Percentiles rank a stretch among this genome's conserved stretches.
Evolutionary conservation across 371 early-diverging fungal species (phyloP).

Genomic region (Saksenaea vasiformis): DNA sequence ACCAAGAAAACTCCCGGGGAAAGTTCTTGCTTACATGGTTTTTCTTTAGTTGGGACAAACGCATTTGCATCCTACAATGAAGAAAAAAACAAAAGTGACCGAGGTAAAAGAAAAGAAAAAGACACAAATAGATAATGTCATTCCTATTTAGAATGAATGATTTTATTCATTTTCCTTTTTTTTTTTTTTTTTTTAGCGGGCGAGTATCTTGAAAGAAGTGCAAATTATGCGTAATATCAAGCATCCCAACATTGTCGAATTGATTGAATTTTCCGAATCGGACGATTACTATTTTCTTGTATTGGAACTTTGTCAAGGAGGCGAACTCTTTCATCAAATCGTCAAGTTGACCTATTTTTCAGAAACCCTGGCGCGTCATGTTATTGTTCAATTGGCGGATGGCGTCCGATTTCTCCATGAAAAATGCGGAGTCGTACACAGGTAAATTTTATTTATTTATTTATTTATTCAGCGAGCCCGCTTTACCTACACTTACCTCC

Average conservation of each 20-base stretch:
- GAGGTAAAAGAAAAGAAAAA: conserved; percentile 11
- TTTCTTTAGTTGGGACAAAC: conserved; percentile 8
- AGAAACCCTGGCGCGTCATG: conserved; percentile 76
- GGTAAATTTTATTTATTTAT: too few relatives aligned
- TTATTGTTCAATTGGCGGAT: conserved; percentile 87
- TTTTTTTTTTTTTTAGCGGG: conserved; percentile 59
- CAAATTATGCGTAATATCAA: conserved; percentile 82
- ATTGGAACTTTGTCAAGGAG: conserved; percentile 83
- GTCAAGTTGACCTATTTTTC: conserved; percentile 80
- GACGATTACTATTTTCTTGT: conserved; percentile 75
- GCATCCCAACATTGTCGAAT: conserved; percentile 11
- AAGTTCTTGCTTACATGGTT: too few relatives aligned
- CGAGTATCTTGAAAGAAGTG: conserved; percentile 83
- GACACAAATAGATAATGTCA: not conserved
- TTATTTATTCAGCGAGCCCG: too few relatives aligned
- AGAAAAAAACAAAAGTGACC: conserved; percentile 14
- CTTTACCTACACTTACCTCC: too few relatives aligned
- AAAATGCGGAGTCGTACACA: conserved; percentile 86
- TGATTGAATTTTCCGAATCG: conserved; percentile 67
- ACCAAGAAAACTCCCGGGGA: too few relatives aligned
- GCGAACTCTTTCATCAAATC: conserved; percentile 86
- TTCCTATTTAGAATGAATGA: not conserved
- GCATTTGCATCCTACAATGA: conserved; percentile 15
- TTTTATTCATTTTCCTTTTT: conserved; percentile 2
- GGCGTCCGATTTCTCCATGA: conserved; percentile 90